Conservation (phyloP, 306 rosid species). For the Gastrolobium bilobum region DNA sequence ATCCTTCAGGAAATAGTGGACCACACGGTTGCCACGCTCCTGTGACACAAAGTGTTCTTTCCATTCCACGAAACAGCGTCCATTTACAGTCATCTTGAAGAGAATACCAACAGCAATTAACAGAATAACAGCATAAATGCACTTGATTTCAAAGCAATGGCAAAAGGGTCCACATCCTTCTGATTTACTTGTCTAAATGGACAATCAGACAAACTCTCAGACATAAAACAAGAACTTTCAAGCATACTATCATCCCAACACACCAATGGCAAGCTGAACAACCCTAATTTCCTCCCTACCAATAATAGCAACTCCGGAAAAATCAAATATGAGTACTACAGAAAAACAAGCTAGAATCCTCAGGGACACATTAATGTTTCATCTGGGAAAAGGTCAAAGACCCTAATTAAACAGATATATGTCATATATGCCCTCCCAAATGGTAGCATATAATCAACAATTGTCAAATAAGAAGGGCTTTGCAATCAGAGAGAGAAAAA, state of each 20-base stretch:
- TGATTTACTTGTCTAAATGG: constrained; percentile 30
- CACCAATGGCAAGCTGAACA: constrained; percentile 13
- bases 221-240: constrained; percentile 49
- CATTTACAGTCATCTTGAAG: constrained; percentile 68
- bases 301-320: constrained; percentile 43
- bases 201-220: constrained; percentile 39
- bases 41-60: constrained; percentile 91
- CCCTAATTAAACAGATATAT: constrained; percentile 45
- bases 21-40: constrained; percentile 96
- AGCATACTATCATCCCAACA: constrained; percentile 41
- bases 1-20: constrained; percentile 96
- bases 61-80: constrained; percentile 88
- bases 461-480: constrained; percentile 30
- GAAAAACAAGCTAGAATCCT: constrained; percentile 51
- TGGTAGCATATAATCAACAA: constrained; percentile 33
- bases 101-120: constrained; percentile 8
- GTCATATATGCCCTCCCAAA: constrained; percentile 42
- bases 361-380: constrained; percentile 26
- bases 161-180: constrained; percentile 47
- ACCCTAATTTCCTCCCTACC: constrained; percentile 49
- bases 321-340: constrained; percentile 26
- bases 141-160: constrained; percentile 54
- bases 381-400: constrained; percentile 51
- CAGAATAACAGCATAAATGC: constrained; percentile 11
- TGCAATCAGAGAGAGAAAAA: constrained; percentile 43